phyloP scores from a whole-genome alignment of 495 filamentous ascomycete genomes.

The Neurospora sp. region DNA sequence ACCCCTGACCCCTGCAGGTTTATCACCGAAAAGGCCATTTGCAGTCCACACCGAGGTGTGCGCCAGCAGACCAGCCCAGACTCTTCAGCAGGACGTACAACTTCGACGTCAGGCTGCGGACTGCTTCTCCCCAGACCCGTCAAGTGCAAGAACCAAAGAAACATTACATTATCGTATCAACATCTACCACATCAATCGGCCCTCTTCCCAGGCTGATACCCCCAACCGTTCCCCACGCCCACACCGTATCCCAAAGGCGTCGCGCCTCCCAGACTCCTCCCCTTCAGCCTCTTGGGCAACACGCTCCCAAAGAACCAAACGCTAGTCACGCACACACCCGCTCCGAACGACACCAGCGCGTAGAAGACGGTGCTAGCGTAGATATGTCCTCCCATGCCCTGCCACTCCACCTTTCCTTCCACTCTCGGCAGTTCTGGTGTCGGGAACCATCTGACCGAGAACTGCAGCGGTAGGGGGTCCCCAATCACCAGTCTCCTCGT shows the following conservation, averaged over 20 bases:
- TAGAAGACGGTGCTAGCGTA: constrained; percentile 59
- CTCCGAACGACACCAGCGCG: constrained; percentile 46
- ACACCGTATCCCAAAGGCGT: constrained; percentile 41
- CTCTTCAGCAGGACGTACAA: background rate
- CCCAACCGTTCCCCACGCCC: constrained; percentile 45
- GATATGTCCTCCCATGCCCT: constrained; percentile 55
- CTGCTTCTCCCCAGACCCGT: background rate
- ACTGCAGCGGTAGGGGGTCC: constrained; percentile 68
- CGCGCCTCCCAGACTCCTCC: constrained; percentile 40
- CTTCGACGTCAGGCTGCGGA: background rate
- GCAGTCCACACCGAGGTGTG: background rate
- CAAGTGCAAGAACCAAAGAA: background rate
- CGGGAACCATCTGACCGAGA: constrained; percentile 80
- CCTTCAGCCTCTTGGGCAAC: constrained; percentile 43
- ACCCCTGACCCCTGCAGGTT: background rate
- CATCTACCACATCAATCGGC: constrained; percentile 3
- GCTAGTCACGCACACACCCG: constrained; percentile 41
- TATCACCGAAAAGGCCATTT: background rate
- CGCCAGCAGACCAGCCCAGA: too few species aligned
- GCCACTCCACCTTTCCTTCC: constrained; percentile 44
- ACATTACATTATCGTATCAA: background rate
- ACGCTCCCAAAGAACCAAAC: constrained; percentile 57
- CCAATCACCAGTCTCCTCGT: constrained; percentile 69
- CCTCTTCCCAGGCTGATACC: constrained; percentile 30
- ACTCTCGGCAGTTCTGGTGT: constrained; percentile 53